phyloP scores from a whole-genome alignment of 1,139 yeast species.

The Lodderomyces parapsilosis region DNA sequence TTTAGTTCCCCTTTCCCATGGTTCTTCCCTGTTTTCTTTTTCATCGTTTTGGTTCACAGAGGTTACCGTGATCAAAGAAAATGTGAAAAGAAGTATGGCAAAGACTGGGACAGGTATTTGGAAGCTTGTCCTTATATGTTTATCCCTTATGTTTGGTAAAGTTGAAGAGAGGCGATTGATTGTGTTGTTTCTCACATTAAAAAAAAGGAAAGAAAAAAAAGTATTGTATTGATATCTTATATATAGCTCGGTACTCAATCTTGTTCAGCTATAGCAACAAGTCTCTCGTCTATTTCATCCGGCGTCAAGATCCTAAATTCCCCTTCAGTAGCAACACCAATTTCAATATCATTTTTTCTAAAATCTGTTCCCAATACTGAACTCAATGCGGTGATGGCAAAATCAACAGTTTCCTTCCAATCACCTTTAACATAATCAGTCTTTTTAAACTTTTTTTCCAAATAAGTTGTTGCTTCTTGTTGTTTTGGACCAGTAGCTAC shows the following conservation, averaged over 20 bases:
- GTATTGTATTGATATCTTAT: not conserved
- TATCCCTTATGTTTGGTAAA: slow-evolving; percentile 77
- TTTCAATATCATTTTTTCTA: slow-evolving; percentile 87
- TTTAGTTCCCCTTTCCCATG: slow-evolving; percentile 86
- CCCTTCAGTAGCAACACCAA: slow-evolving; percentile 80
- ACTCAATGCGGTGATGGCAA: slow-evolving; percentile 82
- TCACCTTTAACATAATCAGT: slow-evolving; percentile 71
- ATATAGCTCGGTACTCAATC: slow-evolving; percentile 51
- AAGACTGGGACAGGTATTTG: slow-evolving; percentile 86
- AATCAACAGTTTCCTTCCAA: slow-evolving; percentile 88
- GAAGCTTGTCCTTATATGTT: slow-evolving; percentile 89
- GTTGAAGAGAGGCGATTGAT: not conserved
- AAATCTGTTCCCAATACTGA: slow-evolving; percentile 90
- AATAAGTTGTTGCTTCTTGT: slow-evolving; percentile 87
- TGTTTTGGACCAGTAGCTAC: slow-evolving; percentile 97
- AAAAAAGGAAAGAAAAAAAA: too few species aligned
- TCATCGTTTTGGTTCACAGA: slow-evolving; percentile 83
- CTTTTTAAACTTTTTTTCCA: slow-evolving; percentile 90
- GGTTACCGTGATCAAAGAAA: slow-evolving; percentile 83
- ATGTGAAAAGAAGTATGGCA: slow-evolving; percentile 84
- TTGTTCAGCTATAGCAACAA: slow-evolving; percentile 92
- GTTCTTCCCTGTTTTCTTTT: slow-evolving; percentile 92
- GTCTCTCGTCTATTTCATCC: slow-evolving; percentile 91
- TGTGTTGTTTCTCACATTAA: too few species aligned
- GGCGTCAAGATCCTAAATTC: slow-evolving; percentile 69